Conservation (phyloP, 192 early-diverging fungal genomes). For the Podila verticillata region DNA sequence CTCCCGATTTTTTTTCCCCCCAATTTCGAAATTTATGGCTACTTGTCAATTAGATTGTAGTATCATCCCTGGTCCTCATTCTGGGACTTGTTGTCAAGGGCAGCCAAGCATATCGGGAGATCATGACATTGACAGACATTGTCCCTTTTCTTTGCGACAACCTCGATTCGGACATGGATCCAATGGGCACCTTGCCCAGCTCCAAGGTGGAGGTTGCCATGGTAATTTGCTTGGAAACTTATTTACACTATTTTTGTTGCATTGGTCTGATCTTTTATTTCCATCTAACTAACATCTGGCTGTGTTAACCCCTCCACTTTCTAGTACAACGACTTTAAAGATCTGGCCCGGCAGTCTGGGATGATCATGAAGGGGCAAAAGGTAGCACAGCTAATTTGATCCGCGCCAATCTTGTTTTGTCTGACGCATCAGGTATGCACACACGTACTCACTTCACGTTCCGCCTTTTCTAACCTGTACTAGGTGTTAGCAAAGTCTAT, state of each 20-base stretch:
- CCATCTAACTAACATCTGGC: background rate
- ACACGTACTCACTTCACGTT: background rate
- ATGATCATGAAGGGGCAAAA: conserved; percentile 39
- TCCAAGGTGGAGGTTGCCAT: conserved; percentile 46
- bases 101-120: conserved; percentile 7
- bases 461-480: background rate
- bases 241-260: background rate
- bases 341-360: conserved; percentile 23
- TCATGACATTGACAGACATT: conserved; percentile 27
- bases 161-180: conserved; percentile 49
- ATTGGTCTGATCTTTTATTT: background rate
- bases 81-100: conserved; percentile 51
- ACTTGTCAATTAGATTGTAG: background rate
- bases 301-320: too few species aligned
- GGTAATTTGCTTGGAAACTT: conserved; percentile 8
- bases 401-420: background rate
- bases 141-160: conserved; percentile 29
- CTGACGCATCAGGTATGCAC: background rate
- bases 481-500: conserved; percentile 30
- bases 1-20: too few species aligned
- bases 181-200: conserved; percentile 27
- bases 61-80: conserved; percentile 50
- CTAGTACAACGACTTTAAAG: conserved; percentile 41
- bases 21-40: too few species aligned
- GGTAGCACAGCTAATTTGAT: background rate